These are phyloP conservation scores for Aureobasidium musti DNA, from an alignment of 2,329 filamentous ascomycete genomes.

Conservation along the genomic window DNA sequence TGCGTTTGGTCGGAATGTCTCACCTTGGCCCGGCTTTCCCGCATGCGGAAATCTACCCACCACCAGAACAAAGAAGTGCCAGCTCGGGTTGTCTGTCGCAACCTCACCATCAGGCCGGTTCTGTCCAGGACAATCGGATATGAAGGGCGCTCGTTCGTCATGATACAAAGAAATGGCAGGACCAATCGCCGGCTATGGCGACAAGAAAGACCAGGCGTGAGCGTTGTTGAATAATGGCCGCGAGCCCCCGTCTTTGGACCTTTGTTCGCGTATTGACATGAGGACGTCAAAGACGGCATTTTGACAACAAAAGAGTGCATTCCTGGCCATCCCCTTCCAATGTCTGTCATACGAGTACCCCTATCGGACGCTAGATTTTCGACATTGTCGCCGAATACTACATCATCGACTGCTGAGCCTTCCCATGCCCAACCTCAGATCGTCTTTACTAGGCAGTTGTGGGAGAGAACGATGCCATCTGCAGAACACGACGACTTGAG, in stretches of 20 bases:
- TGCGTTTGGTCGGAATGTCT: constrained; percentile 42
- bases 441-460: constrained; percentile 44
- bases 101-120: constrained; percentile 18
- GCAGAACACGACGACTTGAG: constrained; percentile 33
- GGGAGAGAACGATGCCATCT: constrained; percentile 43
- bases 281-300: constrained; percentile 26
- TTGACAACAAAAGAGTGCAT: constrained; percentile 30
- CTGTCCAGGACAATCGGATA: constrained; percentile 30
- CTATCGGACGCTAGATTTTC: constrained; percentile 29
- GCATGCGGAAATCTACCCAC: constrained; percentile 39
- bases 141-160: constrained; percentile 23
- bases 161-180: constrained; percentile 29
- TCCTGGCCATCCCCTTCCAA: constrained; percentile 30
- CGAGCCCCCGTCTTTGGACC: constrained; percentile 23
- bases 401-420: constrained; percentile 16
- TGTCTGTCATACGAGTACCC: constrained; percentile 31
- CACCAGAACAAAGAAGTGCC: constrained; percentile 43
- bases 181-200: constrained; percentile 25
- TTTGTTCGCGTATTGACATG: constrained; percentile 21
- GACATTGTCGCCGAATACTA: constrained; percentile 18
- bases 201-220: constrained; percentile 13
- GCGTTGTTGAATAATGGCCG: constrained; percentile 24
- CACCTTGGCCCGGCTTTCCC: constrained; percentile 38
- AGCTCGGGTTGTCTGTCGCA: constrained; percentile 30
- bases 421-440: constrained; percentile 34